Evolutionary conservation across 2,329 filamentous ascomycete genomes (phyloP).

Genomic region (Beauveria caledonica): DNA sequence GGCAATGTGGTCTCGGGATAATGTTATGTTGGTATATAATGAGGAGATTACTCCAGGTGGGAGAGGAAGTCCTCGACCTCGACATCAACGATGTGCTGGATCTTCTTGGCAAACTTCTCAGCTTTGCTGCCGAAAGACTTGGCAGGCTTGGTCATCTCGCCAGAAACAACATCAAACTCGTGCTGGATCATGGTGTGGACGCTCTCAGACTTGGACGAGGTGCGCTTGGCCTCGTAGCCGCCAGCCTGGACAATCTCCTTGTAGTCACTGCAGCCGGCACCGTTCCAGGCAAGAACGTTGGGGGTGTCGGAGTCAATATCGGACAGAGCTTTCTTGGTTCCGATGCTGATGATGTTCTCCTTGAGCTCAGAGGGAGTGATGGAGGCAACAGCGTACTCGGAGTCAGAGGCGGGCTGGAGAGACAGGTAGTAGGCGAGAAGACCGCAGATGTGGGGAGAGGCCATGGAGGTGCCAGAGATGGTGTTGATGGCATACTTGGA

Average conservation of each 20-base stretch:
- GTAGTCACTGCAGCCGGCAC: slow-evolving; percentile 90
- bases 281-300: slow-evolving; percentile 98
- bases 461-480: slow-evolving; percentile 99
- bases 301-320: slow-evolving; percentile 80
- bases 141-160: slow-evolving; percentile 46
- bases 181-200: slow-evolving; percentile 53
- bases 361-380: slow-evolving; percentile 95
- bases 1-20: neutral
- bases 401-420: slow-evolving; percentile 83
- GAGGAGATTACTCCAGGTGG: slow-evolving; percentile 34
- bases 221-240: slow-evolving; percentile 53
- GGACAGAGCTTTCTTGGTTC: slow-evolving; percentile 66
- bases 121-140: slow-evolving; percentile 47
- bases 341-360: slow-evolving; percentile 74
- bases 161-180: slow-evolving; percentile 49
- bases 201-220: slow-evolving; percentile 43
- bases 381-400: slow-evolving; percentile 79
- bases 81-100: slow-evolving; percentile 52
- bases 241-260: slow-evolving; percentile 68
- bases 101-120: slow-evolving; percentile 55
- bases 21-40: neutral
- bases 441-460: slow-evolving; percentile 92
- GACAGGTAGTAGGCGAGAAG: slow-evolving; percentile 97
- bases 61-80: slow-evolving; percentile 53
- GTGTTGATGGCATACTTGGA: slow-evolving; percentile 95